phyloP scores from a whole-genome alignment of 768 basidiomycete genomes.

The Pulveroboletus sp. region DNA sequence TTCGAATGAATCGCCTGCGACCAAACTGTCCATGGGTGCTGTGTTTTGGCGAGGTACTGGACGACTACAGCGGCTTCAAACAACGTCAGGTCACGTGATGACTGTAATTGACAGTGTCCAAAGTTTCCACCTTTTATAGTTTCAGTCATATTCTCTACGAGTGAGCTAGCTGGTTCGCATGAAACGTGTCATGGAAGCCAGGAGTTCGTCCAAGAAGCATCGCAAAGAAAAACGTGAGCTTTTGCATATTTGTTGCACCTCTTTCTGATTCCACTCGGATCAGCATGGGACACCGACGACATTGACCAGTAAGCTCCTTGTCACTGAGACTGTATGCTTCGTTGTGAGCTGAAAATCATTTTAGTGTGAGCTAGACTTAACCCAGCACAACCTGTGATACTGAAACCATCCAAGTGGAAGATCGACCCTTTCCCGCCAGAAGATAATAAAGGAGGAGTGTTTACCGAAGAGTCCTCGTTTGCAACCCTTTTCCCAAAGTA shows the following conservation, averaged over 20 bases:
- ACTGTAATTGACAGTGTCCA: too few species aligned
- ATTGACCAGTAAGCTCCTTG: constrained; percentile 86
- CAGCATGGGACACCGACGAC: constrained; percentile 99
- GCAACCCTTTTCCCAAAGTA: constrained; percentile 99
- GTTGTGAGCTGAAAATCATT: constrained; percentile 2
- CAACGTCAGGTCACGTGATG: too few species aligned
- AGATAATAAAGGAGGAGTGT: constrained; percentile 79
- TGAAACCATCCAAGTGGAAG: constrained; percentile 64
- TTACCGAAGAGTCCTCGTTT: constrained; percentile 95
- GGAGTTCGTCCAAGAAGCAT: constrained; percentile 83
- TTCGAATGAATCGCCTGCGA: constrained; percentile 34
- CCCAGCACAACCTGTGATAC: not conserved
- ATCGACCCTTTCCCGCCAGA: constrained; percentile 68
- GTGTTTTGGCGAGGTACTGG: constrained; percentile 4
- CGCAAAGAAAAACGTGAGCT: constrained; percentile 92
- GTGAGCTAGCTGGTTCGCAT: too few species aligned
- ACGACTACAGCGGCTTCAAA: too few species aligned
- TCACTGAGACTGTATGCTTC: not conserved
- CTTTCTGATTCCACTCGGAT: constrained; percentile 18
- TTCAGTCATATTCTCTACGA: too few species aligned
- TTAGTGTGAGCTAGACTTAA: constrained; percentile 40
- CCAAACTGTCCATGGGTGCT: constrained; percentile 46
- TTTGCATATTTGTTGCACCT: not conserved
- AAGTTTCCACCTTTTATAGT: too few species aligned
- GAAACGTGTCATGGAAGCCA: constrained; percentile 33